Percentiles rank a stretch among this genome's conserved stretches.
Conservation (phyloP, 257 asterid species). For the Scutellaria baicalensis region DNA sequence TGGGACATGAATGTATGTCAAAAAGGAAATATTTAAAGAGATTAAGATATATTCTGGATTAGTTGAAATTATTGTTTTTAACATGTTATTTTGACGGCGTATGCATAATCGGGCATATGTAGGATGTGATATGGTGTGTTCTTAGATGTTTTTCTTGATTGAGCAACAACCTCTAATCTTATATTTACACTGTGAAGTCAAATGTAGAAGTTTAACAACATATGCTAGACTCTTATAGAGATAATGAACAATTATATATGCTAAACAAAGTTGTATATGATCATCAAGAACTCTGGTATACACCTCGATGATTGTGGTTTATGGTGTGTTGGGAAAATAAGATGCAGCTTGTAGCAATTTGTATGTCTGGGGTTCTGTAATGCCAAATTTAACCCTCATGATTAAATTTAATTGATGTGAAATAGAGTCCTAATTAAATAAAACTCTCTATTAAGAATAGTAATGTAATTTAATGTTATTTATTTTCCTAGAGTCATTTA, state of each 20-base stretch:
- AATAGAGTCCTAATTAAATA: too few relatives aligned
- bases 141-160: neutral
- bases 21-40: neutral
- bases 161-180: neutral
- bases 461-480: too few relatives aligned
- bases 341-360: neutral
- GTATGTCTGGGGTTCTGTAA: too few relatives aligned
- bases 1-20: neutral
- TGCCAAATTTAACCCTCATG: too few relatives aligned
- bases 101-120: neutral
- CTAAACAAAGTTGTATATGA: neutral
- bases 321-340: neutral
- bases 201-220: neutral
- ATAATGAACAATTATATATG: neutral
- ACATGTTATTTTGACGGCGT: neutral
- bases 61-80: neutral
- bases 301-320: neutral
- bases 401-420: too few relatives aligned
- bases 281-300: neutral
- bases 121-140: neutral
- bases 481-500: too few relatives aligned
- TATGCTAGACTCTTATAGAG: neutral
- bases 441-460: too few relatives aligned
- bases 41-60: neutral
- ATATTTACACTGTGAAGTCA: neutral